Evolutionary conservation across 768 basidiomycete genomes (phyloP), one percentile per base, ranked within the genome.

Genomic region (Mycena vulgaris): DNA sequence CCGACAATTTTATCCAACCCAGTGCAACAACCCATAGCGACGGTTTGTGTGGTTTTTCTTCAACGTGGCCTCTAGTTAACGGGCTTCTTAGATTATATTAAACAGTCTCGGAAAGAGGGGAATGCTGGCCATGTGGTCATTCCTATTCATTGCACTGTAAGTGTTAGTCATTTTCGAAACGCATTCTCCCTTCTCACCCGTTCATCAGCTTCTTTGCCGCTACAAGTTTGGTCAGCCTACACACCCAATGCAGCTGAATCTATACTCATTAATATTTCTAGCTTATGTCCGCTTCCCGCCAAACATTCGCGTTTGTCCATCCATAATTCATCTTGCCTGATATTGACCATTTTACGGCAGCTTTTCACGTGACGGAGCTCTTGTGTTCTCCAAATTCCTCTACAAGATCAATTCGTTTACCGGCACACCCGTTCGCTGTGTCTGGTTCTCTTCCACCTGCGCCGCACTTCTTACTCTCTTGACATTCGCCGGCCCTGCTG

Each of bases 401-500:
- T 66, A 66, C 64, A 57, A 57, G 1, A 66, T 66, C 11, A 66
- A 66, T 23, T 39, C 64, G 14, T 17, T 31, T 3, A 66, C 64
- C 17, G 45, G 64, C 7, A 66, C 89, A 5, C 90, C 90, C 1
- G 87, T 89, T n/a, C 87, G 89, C 74, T 86, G 88, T 8, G 89
- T 90, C 27, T 88, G 87, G 85, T 87, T 87, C 66, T 77, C 82
- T 4, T 83, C 80, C 6, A 55, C 74, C 1, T 48, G 77, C 23
- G 73, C 87, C 0, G 71, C 82, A 2, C 75, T 86, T 8, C 83
- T 91, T 5, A 88, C 89, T 1, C 74, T 87, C 19, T 81, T 90
- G 11, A 80, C 84, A 14, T 88, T 90, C 53, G 87, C 89, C 0
- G 88, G 90, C 9, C 64, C 85, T 8, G 79, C 83, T 19, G 89